These are phyloP conservation scores for Colletotrichum truncatum DNA, from an alignment of 2,329 filamentous ascomycete genomes.

Conservation along the genomic window DNA sequence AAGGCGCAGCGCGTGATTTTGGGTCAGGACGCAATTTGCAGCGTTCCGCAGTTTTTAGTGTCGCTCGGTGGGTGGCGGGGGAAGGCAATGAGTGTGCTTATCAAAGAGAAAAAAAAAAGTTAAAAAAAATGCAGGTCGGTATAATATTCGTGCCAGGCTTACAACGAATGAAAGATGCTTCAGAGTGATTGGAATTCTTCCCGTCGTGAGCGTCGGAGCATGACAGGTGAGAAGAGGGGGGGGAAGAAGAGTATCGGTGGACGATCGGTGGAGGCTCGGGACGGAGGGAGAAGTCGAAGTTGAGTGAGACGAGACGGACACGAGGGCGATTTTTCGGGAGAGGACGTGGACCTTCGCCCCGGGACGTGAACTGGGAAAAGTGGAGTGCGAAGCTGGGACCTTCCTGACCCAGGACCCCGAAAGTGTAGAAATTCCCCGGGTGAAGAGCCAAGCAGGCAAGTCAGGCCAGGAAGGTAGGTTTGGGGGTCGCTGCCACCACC, in stretches of 20 bases:
- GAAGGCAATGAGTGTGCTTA: not conserved
- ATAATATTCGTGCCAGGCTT: not conserved
- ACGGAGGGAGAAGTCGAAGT: conserved; percentile 22
- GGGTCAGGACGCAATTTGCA: not conserved
- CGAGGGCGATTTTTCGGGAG: conserved; percentile 30
- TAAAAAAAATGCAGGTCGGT: no score
- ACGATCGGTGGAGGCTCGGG: conserved; percentile 7
- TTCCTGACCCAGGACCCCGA: conserved; percentile 26
- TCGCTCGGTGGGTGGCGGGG: not conserved
- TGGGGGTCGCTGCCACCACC: no score
- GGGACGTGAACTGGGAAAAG: conserved; percentile 22
- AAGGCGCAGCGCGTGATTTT: conserved; percentile 9
- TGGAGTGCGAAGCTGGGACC: conserved; percentile 7
- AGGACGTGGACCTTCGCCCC: conserved; percentile 23
- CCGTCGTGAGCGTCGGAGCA: not conserved
- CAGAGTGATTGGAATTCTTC: not conserved
- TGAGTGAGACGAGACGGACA: conserved; percentile 26
- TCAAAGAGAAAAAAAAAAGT: no score
- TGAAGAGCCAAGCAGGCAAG: not conserved
- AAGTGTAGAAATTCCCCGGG: conserved; percentile 17
- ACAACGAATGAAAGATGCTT: not conserved
- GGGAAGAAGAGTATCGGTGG: not conserved
- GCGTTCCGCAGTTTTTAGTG: not conserved
- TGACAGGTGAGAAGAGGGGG: not conserved
- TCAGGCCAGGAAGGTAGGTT: not conserved